Evolutionary conservation across 345 rosid genomes (phyloP).

Genomic region (Ailanthus altissimus): DNA sequence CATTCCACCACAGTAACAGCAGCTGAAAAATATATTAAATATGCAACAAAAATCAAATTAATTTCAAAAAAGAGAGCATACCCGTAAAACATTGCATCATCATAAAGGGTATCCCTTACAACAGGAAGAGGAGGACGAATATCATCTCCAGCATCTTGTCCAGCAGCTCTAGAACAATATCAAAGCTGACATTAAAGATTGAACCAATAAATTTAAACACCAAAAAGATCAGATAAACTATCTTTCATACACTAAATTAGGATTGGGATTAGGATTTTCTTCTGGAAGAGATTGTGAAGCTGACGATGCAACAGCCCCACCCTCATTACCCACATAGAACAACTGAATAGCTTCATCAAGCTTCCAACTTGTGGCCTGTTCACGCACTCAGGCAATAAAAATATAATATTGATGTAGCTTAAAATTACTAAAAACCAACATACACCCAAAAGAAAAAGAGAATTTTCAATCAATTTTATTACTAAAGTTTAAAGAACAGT

Average conservation of each 20-base stretch:
- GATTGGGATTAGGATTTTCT: conserved; percentile 31
- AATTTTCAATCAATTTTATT: background rate
- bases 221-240: background rate
- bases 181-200: conserved; percentile 21
- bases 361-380: conserved; percentile 95
- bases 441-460: background rate
- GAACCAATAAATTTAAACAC: background rate
- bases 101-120: conserved; percentile 95
- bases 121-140: conserved; percentile 95
- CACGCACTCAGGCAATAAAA: conserved; percentile 1
- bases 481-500: background rate
- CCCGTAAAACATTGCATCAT: conserved; percentile 62
- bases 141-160: conserved; percentile 55
- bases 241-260: conserved; percentile 45
- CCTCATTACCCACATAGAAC: conserved; percentile 84
- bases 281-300: conserved; percentile 44
- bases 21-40: background rate
- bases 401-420: background rate
- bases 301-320: conserved; percentile 42
- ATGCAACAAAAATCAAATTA: conserved; percentile 1
- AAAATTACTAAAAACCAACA: background rate
- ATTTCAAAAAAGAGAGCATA: conserved; percentile 31
- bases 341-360: conserved; percentile 96
- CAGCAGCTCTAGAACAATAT: conserved; percentile 44
- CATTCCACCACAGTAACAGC: background rate